Conservation (phyloP, 2,329 filamentous ascomycete species). For the Arthrobotrys conoides region DNA sequence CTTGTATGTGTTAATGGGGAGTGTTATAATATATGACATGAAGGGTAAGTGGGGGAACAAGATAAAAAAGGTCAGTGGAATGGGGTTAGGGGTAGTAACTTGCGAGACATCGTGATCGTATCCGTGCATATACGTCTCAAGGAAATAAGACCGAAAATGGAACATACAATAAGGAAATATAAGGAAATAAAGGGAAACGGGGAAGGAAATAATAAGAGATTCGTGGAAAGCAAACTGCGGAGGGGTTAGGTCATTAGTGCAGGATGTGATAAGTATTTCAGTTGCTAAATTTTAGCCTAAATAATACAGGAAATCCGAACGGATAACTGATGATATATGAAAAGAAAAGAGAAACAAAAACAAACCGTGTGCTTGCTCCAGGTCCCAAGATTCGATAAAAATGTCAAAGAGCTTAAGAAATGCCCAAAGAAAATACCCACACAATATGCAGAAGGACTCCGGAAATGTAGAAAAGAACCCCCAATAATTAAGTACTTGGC, state of each 20-base stretch:
- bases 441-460: conserved; percentile 48
- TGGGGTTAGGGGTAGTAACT: conserved; percentile 30
- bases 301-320: conserved; percentile 28
- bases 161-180: conserved; percentile 3
- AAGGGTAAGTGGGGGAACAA: conserved; percentile 35
- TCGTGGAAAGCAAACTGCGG: conserved; percentile 23
- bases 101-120: conserved; percentile 51
- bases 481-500: conserved; percentile 21
- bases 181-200: conserved; percentile 1
- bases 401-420: conserved; percentile 38
- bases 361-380: conserved; percentile 38
- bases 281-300: conserved; percentile 13
- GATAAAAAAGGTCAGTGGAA: conserved; percentile 9
- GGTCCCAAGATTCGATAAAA: conserved; percentile 30
- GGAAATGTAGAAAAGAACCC: conserved; percentile 41
- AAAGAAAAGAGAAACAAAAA: conserved; percentile 5
- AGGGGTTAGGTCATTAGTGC: conserved; percentile 47
- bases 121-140: conserved; percentile 38
- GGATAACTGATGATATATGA: conserved; percentile 23
- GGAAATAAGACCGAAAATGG: conserved; percentile 19
- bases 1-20: conserved; percentile 28
- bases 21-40: conserved; percentile 60
- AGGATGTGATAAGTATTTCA: conserved; percentile 20
- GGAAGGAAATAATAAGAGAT: conserved; percentile 25
- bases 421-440: conserved; percentile 41